These are phyloP conservation scores for Neonectria magnoliae DNA, from an alignment of 2,329 filamentous ascomycete genomes.

Conservation along the genomic window DNA sequence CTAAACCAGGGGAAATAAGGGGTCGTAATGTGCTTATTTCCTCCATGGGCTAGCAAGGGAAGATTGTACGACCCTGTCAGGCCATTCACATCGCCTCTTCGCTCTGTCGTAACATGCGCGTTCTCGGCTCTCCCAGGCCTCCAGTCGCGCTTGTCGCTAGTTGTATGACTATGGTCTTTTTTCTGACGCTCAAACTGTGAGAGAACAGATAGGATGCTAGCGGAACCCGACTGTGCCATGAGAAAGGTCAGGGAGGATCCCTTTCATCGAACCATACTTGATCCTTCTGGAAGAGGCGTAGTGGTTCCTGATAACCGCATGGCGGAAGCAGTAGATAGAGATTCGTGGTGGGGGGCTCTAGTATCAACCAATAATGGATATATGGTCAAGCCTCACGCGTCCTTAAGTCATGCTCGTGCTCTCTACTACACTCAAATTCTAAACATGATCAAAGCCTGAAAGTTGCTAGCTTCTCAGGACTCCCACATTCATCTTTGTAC, in stretches of 20 bases:
- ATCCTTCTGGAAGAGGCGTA: background rate
- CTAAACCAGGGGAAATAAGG: background rate
- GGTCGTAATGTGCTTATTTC: background rate
- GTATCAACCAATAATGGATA: too few species aligned
- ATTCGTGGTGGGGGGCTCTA: background rate
- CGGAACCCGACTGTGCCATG: conserved; percentile 8
- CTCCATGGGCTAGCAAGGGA: background rate
- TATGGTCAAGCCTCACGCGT: too few species aligned
- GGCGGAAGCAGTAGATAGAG: background rate
- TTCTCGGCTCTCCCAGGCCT: background rate
- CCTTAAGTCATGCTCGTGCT: too few species aligned
- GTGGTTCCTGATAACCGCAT: background rate
- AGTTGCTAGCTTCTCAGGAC: too few species aligned
- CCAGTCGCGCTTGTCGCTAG: background rate
- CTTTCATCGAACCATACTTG: background rate
- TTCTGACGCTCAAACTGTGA: background rate
- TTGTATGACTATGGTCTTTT: background rate
- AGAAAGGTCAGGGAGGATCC: background rate
- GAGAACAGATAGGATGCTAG: background rate
- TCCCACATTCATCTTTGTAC: too few species aligned
- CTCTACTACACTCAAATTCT: too few species aligned
- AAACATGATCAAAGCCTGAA: too few species aligned
- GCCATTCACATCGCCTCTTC: background rate
- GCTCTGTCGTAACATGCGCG: background rate
- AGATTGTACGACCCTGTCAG: conserved; percentile 1